Evolutionary conservation across 1,284 basidiomycete genomes (phyloP).

Genomic region (Leccinum pallidistipes): DNA sequence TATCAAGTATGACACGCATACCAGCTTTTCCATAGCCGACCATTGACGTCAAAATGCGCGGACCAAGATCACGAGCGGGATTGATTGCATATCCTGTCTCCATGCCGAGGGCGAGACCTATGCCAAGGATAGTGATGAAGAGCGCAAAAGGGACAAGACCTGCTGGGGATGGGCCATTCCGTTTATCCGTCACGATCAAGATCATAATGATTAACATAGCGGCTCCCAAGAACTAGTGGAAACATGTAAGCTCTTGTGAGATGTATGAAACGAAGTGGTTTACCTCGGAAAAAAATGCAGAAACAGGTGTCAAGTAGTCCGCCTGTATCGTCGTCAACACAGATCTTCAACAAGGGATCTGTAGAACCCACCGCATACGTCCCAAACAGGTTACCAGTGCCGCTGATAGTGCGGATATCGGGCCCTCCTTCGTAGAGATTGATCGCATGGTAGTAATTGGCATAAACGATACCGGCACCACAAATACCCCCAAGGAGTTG

Average conservation of each 20-base stretch:
- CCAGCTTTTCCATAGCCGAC: constrained; percentile 56
- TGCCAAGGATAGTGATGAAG: constrained; percentile 55
- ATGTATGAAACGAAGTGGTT: constrained; percentile 9
- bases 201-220: constrained; percentile 54
- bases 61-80: constrained; percentile 66
- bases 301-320: constrained; percentile 56
- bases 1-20: constrained; percentile 14
- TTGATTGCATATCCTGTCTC: constrained; percentile 66
- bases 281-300: constrained; percentile 62
- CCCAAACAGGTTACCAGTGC: constrained; percentile 70
- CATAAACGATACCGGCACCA: constrained; percentile 70
- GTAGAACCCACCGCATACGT: constrained; percentile 61
- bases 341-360: not conserved
- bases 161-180: constrained; percentile 46
- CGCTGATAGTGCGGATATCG: constrained; percentile 57
- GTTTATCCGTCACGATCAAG: constrained; percentile 44
- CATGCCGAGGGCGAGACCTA: constrained; percentile 54
- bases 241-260: constrained; percentile 2
- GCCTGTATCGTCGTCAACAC: constrained; percentile 39
- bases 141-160: constrained; percentile 56
- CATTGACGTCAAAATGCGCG: constrained; percentile 58
- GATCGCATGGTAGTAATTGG: constrained; percentile 77
- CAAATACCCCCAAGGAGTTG: constrained; percentile 72
- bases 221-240: constrained; percentile 52
- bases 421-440: constrained; percentile 65